Evolutionary conservation across 208 protist genomes (phyloP).

Genomic region (Acanthamoeba lenticulata): DNA sequence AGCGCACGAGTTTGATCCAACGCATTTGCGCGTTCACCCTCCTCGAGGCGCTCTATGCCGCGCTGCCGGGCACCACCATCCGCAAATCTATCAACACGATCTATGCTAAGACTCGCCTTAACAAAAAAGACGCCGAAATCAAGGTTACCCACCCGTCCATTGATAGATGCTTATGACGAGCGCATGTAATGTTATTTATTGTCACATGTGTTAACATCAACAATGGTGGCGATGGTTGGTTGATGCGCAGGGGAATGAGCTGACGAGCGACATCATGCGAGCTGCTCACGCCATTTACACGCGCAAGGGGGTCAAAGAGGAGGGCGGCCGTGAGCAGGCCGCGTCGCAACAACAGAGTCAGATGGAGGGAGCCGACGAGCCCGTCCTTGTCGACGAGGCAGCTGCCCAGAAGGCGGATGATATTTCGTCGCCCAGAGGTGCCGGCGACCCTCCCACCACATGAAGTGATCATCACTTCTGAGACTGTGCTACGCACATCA

Average conservation of each 20-base stretch:
- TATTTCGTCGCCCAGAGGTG: not conserved
- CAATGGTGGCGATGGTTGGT: not conserved
- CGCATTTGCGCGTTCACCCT: slow-evolving; percentile 87
- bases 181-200: not conserved
- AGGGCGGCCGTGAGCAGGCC: not conserved
- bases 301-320: slow-evolving; percentile 25
- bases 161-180: not conserved
- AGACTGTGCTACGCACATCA: not conserved
- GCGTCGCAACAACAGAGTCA: slow-evolving; percentile 10
- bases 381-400: not conserved
- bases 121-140: slow-evolving; percentile 3
- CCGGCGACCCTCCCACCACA: too few species aligned
- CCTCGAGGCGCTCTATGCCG: slow-evolving; percentile 87
- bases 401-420: not conserved
- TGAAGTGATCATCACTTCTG: not conserved
- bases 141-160: not conserved
- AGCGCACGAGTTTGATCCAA: slow-evolving; percentile 70
- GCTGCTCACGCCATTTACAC: slow-evolving; percentile 75
- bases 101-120: slow-evolving; percentile 71
- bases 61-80: slow-evolving; percentile 74
- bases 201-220: too few species aligned
- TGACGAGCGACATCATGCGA: slow-evolving; percentile 89
- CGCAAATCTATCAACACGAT: slow-evolving; percentile 83
- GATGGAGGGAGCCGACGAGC: not conserved
- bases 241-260: slow-evolving; percentile 86